Percentiles rank a stretch among this genome's conserved stretches.
phyloP scores from a whole-genome alignment of 768 basidiomycete species.

The Kwoniella europaea region DNA sequence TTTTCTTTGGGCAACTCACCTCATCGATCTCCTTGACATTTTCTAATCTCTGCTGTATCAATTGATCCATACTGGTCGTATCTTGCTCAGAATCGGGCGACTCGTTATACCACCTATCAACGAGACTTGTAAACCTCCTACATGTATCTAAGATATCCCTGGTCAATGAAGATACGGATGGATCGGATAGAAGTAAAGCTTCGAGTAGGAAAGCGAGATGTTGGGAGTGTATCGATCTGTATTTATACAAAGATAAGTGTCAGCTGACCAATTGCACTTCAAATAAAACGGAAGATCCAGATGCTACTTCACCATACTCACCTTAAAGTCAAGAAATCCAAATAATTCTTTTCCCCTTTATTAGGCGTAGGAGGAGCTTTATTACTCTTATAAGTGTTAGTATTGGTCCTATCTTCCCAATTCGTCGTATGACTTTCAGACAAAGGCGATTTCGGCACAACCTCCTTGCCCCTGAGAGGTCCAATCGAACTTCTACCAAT shows the following conservation, averaged over 20 bases:
- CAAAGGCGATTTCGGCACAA: slow-evolving; percentile 13
- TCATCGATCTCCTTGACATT: slow-evolving; percentile 77
- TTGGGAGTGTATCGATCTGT: slow-evolving; percentile 74
- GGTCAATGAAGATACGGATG: slow-evolving; percentile 67
- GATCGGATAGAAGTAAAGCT: slow-evolving; percentile 77
- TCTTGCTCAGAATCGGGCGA: slow-evolving; percentile 78
- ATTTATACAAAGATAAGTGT: neutral
- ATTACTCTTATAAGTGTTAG: slow-evolving; percentile 11
- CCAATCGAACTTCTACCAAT: slow-evolving; percentile 1
- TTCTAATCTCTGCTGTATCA: slow-evolving; percentile 73
- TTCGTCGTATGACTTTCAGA: slow-evolving; percentile 15
- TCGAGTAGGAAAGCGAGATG: slow-evolving; percentile 79
- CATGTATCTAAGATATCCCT: slow-evolving; percentile 79
- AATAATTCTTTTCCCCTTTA: slow-evolving; percentile 54
- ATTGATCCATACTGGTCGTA: slow-evolving; percentile 66
- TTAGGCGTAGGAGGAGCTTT: slow-evolving; percentile 33
- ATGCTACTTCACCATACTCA: slow-evolving; percentile 19
- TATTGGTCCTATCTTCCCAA: slow-evolving; percentile 24
- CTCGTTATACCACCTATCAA: slow-evolving; percentile 91
- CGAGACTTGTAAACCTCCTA: slow-evolving; percentile 81
- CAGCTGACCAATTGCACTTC: too few species aligned
- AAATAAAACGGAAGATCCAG: too few species aligned
- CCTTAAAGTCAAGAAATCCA: slow-evolving; percentile 82
- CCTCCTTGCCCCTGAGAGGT: neutral
- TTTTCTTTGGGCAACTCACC: slow-evolving; percentile 60